Percentiles rank a stretch among this genome's conserved stretches.
These are phyloP conservation scores for Artemisia argyi DNA, from an alignment of 129 eudicot genomes.

Conservation along the genomic window DNA sequence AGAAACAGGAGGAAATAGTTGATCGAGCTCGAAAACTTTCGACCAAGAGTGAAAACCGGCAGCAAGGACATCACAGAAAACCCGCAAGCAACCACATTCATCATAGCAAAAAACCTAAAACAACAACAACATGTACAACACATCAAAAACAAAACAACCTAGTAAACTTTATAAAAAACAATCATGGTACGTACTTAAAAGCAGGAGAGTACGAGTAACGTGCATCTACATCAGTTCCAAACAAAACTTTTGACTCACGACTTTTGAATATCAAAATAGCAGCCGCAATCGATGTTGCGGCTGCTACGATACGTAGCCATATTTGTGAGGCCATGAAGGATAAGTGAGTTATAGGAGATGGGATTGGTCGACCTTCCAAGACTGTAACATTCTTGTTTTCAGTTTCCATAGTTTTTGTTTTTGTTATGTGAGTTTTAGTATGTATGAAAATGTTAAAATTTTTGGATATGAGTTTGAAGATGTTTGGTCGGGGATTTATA, in stretches of 20 bases:
- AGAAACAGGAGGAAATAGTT: constrained; percentile 58
- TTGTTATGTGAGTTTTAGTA: not conserved
- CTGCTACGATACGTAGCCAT: constrained; percentile 41
- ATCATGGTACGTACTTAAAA: constrained; percentile 44
- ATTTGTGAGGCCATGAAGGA: constrained; percentile 42
- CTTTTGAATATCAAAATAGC: constrained; percentile 46
- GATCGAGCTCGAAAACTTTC: constrained; percentile 24
- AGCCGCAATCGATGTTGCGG: constrained; percentile 50
- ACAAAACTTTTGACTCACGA: constrained; percentile 44
- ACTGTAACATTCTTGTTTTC: not conserved
- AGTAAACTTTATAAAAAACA: not conserved
- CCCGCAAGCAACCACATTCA: constrained; percentile 45
- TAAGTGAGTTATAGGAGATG: constrained; percentile 30
- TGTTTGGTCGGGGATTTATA: constrained; percentile 22
- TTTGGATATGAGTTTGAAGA: not conserved
- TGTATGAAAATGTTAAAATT: not conserved
- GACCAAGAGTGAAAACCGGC: constrained; percentile 33
- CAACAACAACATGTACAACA: not conserved
- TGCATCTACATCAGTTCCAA: constrained; percentile 48
- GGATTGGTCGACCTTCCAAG: constrained; percentile 21
- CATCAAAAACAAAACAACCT: not conserved
- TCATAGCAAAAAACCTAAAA: constrained; percentile 53
- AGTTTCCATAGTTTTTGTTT: constrained; percentile 25
- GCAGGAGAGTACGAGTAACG: constrained; percentile 71
- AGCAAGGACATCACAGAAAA: constrained; percentile 43